Percentiles rank a stretch among this genome's conserved stretches.
Evolutionary conservation across 2,329 filamentous ascomycete genomes (phyloP).

Genomic region (Ascochyta clinopodiicola): DNA sequence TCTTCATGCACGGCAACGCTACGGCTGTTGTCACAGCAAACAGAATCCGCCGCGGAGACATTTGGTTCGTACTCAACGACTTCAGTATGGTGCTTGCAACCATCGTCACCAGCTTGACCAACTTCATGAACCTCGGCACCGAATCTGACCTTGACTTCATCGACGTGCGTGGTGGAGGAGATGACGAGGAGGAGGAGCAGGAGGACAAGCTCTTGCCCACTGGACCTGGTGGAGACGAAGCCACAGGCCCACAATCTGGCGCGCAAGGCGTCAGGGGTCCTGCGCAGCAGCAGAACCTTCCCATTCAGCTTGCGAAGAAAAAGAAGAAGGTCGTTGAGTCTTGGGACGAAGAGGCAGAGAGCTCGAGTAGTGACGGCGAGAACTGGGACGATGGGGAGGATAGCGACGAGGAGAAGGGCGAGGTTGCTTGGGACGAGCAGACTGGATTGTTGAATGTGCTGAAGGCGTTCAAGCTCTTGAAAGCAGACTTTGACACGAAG

Average conservation of each 20-base stretch:
- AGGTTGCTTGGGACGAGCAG: conserved; percentile 53
- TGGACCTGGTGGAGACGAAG: conserved; percentile 30
- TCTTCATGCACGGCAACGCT: conserved; percentile 75
- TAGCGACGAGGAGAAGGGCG: conserved; percentile 32
- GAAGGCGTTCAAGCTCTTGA: conserved; percentile 64
- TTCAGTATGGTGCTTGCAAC: conserved; percentile 71
- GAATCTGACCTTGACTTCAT: conserved; percentile 58
- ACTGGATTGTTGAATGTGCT: conserved; percentile 63
- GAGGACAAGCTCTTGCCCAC: conserved; percentile 48
- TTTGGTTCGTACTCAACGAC: conserved; percentile 76
- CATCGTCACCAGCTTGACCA: conserved; percentile 69
- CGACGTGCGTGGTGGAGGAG: conserved; percentile 59
- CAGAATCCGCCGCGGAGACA: conserved; percentile 67
- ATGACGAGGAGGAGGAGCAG: conserved; percentile 56
- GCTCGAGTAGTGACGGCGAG: conserved; percentile 48
- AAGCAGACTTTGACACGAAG: conserved; percentile 68
- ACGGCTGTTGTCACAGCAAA: conserved; percentile 68
- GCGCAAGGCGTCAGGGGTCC: conserved; percentile 35
- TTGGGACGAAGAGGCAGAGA: conserved; percentile 50
- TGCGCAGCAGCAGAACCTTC: conserved; percentile 37
- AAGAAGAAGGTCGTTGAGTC: conserved; percentile 49
- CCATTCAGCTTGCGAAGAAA: conserved; percentile 46
- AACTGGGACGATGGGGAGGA: conserved; percentile 37
- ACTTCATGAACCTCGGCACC: conserved; percentile 60
- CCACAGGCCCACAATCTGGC: conserved; percentile 21